phyloP scores from a whole-genome alignment of 768 basidiomycete species.

The Royoungia palumana region DNA sequence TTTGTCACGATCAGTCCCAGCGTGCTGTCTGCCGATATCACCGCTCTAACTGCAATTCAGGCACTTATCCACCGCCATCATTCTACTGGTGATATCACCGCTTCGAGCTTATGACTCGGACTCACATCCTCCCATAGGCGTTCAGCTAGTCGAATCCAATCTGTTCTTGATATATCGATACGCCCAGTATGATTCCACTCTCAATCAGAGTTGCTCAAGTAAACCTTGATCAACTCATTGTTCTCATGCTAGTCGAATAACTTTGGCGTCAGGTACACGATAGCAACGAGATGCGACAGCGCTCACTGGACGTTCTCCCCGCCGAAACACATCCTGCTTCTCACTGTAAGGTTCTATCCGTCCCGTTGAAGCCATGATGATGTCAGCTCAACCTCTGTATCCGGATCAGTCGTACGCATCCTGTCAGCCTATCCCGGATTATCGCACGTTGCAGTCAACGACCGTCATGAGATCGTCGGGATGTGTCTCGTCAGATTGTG shows the following conservation, averaged over 20 bases:
- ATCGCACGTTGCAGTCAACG: slow-evolving; percentile 3
- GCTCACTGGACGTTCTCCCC: background rate
- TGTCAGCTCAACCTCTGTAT: background rate
- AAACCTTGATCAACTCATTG: no score
- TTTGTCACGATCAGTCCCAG: no score
- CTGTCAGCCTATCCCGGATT: slow-evolving; percentile 2
- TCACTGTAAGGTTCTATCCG: background rate
- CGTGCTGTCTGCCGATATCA: no score
- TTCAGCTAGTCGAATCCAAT: no score
- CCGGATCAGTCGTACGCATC: background rate
- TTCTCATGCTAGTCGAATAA: no score
- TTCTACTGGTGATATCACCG: no score
- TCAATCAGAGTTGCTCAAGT: slow-evolving; percentile 3
- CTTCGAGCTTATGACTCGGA: no score
- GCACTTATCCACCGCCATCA: no score
- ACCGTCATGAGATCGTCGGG: slow-evolving; percentile 1
- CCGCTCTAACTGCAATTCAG: no score
- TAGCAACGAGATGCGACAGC: background rate
- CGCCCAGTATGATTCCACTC: no score
- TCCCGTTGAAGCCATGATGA: background rate
- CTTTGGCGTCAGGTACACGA: slow-evolving; percentile 1
- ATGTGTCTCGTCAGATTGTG: slow-evolving; percentile 10
- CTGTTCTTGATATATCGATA: no score
- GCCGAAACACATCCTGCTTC: background rate
- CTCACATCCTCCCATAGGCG: no score